Percentiles rank a stretch among this genome's conserved stretches.
Conservation (phyloP, 805 yeast species). For the Lipomyces japonicus region DNA sequence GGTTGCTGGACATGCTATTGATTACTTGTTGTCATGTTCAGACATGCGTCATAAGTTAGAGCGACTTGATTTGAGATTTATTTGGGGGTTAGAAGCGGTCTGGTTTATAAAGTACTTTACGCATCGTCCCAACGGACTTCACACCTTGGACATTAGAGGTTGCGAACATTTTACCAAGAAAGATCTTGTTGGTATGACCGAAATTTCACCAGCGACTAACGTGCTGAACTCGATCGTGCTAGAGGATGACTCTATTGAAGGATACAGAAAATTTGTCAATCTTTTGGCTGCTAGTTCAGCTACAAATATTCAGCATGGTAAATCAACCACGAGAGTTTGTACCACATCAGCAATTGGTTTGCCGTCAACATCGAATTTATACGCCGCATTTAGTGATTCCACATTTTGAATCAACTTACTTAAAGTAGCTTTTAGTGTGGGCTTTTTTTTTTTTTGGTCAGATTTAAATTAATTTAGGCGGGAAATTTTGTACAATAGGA, state of each 20-base stretch:
- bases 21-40: neutral
- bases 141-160: constrained; percentile 8
- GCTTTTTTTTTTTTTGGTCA: too few relatives aligned
- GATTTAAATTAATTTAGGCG: too few relatives aligned
- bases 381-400: too few relatives aligned
- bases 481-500: too few relatives aligned
- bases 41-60: neutral
- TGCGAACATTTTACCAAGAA: constrained; percentile 10
- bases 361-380: too few relatives aligned
- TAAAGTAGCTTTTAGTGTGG: too few relatives aligned
- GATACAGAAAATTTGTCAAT: constrained; percentile 6
- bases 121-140: neutral
- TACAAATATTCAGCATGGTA: too few relatives aligned
- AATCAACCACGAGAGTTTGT: too few relatives aligned
- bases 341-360: too few relatives aligned
- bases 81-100: constrained; percentile 8
- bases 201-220: neutral
- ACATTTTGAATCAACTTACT: too few relatives aligned
- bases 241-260: constrained; percentile 7
- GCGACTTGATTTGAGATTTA: constrained; percentile 5
- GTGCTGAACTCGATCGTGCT: constrained; percentile 4
- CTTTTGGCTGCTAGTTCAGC: neutral
- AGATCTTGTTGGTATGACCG: constrained; percentile 1
- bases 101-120: constrained; percentile 3
- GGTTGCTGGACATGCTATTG: neutral